These are phyloP conservation scores for Lenwebbia sp. DNA, from an alignment of 345 rosid genomes.

Conservation along the genomic window DNA sequence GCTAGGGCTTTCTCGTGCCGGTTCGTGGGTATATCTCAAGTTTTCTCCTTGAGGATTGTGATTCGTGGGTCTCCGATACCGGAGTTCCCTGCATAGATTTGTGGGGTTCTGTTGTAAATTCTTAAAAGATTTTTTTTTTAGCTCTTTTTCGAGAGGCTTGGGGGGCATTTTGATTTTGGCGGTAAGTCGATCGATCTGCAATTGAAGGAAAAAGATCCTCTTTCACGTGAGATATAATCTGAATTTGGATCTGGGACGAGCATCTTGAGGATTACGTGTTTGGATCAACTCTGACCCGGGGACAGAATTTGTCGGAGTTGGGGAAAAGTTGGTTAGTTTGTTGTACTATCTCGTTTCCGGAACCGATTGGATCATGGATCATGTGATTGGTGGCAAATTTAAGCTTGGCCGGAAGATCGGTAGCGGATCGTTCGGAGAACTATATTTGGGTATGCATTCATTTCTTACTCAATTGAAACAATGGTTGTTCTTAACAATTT, in stretches of 20 bases:
- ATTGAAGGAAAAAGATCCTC: background rate
- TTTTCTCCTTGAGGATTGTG: background rate
- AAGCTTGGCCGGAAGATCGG: conserved; percentile 97
- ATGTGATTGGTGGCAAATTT: conserved; percentile 67
- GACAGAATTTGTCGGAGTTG: background rate
- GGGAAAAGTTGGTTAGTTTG: conserved; percentile 4
- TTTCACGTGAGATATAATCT: background rate
- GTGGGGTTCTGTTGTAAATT: background rate
- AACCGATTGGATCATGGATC: conserved; percentile 40
- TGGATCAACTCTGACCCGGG: background rate
- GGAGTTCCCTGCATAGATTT: background rate
- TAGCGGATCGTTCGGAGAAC: conserved; percentile 93
- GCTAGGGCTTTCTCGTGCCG: background rate
- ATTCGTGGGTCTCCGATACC: background rate
- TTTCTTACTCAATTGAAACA: background rate
- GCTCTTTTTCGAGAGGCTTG: background rate
- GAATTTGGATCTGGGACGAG: background rate
- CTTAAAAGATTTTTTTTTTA: background rate
- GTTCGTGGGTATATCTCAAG: background rate
- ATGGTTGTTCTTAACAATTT: background rate
- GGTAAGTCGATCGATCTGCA: background rate
- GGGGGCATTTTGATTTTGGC: background rate
- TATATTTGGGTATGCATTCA: conserved; percentile 51
- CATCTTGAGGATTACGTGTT: background rate
- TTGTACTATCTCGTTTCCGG: conserved; percentile 2